Base-by-base conservation (phyloP, 148 eudicot species). In the Vaccinium myrtillus region DNA sequence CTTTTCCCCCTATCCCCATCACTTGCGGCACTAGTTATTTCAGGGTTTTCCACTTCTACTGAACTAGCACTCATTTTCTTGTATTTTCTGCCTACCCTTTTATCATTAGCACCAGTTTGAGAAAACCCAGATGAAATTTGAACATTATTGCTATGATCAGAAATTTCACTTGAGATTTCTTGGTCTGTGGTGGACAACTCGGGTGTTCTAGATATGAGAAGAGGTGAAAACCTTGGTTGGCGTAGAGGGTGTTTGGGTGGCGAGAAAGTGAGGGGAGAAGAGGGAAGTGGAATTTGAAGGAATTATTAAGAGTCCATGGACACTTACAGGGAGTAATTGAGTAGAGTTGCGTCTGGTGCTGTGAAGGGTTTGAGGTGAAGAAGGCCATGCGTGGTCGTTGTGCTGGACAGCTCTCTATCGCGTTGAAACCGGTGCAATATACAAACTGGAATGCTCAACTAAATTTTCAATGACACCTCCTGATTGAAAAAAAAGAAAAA, bases 311-410 rank as follows among this genome's bases (percentile, higher is more conserved):
- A 85, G 83, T 21, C 16, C 88, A 86, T 56, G 87, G 80, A 32
- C 65, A 93, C 93, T 93, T 91, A 92, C 97, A 92, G 83, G 61
- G 83, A 63, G 87, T 14, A 78, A 70, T 21, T 18, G 94, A 85
- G 85, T 76, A 81, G 82, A 89, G 84, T 75, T 91, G 91, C 76
- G 88, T 86, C 87, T 86, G 70, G 10, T 21, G 87, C 77, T 86
- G 95, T 8, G 86, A 80, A 43, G 91, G 89, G 86, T 85, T 86
- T 84, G 86, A 83, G 86, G 88, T 86, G 49, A 89, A 82, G 89
- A 88, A 86, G 90, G 92, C 93, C 98, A 95, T 95, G 82, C 88
- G 91, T 91, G 94, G 92, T 93, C 92, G 91, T 94, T 90, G 79
- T 8, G 69, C 59, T 36, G 58, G 81, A 23, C 6, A 75, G 53